A percentile compares a stretch with the other conserved stretches of the same genome.
phyloP scores from a whole-genome alignment of 306 rosid species.

The barrel medic (Medicago truncatula) region MtrunA17r5.0-ANR NC_053049.1:3969001-3969500 shows the following conservation, averaged over 20 bases:
- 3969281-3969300: constrained; percentile 27
- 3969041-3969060: too few relatives aligned
- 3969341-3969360: constrained; percentile 47
- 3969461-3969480: constrained; percentile 47
- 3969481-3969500: neutral
- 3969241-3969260: constrained; percentile 35
- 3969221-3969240: constrained; percentile 56
- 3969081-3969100: too few relatives aligned
- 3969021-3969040: too few relatives aligned
- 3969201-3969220: constrained; percentile 49
- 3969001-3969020: too few relatives aligned
- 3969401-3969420: neutral
- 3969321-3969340: constrained; percentile 24
- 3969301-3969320: neutral
- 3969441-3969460: constrained; percentile 59
- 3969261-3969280: constrained; percentile 14
- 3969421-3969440: constrained; percentile 9
- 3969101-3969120: too few relatives aligned
- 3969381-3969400: too few relatives aligned
- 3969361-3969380: neutral
- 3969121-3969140: neutral
- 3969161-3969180: constrained; percentile 61
- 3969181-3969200: constrained; percentile 52
- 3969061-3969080: too few relatives aligned
- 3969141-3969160: neutral